phyloP scores from a whole-genome alignment of 2,329 filamentous ascomycete species.

The Curvularia hawaiiensis region DNA sequence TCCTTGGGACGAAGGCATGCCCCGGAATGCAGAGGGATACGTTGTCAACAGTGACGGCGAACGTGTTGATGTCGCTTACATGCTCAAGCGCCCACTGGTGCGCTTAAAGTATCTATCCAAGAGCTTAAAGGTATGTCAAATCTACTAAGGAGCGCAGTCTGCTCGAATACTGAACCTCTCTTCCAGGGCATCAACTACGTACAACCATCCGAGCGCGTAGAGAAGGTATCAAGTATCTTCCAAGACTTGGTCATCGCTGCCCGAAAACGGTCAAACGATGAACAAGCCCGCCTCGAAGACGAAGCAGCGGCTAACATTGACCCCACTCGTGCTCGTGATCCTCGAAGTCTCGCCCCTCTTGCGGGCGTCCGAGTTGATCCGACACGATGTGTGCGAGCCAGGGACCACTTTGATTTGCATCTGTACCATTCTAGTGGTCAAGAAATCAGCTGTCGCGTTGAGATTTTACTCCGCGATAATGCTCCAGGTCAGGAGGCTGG shows the following conservation, averaged over 20 bases:
- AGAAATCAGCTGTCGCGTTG: conserved; percentile 84
- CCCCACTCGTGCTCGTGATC: conserved; percentile 77
- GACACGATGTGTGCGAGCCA: conserved; percentile 81
- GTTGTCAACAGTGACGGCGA: conserved; percentile 77
- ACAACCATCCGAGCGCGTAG: conserved; percentile 60
- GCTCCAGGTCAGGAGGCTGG: conserved; percentile 66
- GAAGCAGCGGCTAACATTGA: conserved; percentile 87
- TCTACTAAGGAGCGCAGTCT: too few relatives aligned
- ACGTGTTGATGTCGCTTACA: conserved; percentile 89
- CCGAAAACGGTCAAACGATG: conserved; percentile 74
- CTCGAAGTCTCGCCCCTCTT: conserved; percentile 74
- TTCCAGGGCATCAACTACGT: conserved; percentile 60
- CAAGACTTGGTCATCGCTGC: conserved; percentile 77
- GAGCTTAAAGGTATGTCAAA: conserved; percentile 64
- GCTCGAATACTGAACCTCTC: too few relatives aligned
- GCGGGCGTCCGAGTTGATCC: conserved; percentile 74
- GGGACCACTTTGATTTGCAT: conserved; percentile 88
- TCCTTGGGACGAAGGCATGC: conserved; percentile 60
- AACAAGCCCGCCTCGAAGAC: conserved; percentile 76
- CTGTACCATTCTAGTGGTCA: conserved; percentile 89
- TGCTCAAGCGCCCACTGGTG: conserved; percentile 87
- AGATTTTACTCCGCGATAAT: conserved; percentile 85
- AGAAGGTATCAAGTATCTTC: conserved; percentile 66
- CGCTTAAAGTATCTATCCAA: conserved; percentile 87
- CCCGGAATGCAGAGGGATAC: conserved; percentile 64